These are phyloP conservation scores for Rhizophora mangle DNA, from an alignment of 345 rosid species.

Conservation along the genomic window DNA sequence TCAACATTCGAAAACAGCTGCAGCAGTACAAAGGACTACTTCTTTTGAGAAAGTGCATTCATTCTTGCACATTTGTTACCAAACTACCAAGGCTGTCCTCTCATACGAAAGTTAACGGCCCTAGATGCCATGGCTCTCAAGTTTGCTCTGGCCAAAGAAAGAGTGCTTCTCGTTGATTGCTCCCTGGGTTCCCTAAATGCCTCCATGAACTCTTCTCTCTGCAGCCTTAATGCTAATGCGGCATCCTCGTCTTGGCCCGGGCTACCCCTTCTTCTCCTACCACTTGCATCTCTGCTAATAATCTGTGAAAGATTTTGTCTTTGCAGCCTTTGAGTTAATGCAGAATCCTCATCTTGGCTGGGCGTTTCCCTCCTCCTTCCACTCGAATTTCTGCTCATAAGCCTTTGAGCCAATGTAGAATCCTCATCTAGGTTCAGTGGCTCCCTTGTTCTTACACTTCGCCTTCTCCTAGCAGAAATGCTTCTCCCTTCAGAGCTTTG, in stretches of 20 bases:
- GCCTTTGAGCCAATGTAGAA: too few species aligned
- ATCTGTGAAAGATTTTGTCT: conserved; percentile 17
- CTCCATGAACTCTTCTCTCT: conserved; percentile 74
- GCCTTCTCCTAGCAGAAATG: conserved; percentile 9
- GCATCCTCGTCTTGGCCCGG: conserved; percentile 61
- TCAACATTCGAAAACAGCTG: too few species aligned
- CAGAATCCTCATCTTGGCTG: conserved; percentile 10
- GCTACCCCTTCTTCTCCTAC: conserved; percentile 34
- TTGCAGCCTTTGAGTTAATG: conserved; percentile 3
- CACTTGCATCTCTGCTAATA: conserved; percentile 27
- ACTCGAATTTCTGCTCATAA: background rate
- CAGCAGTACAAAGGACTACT: too few species aligned
- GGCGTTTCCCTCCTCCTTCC: conserved; percentile 19
- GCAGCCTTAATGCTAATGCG: conserved; percentile 76
- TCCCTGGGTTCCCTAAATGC: conserved; percentile 40
- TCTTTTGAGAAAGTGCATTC: too few species aligned
- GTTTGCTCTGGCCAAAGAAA: conserved; percentile 70
- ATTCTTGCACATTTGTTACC: too few species aligned
- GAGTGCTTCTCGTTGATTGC: conserved; percentile 26
- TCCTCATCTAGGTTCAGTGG: too few species aligned
- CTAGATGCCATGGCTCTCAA: conserved; percentile 90
- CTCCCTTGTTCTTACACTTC: conserved; percentile 8
- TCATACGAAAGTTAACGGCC: conserved; percentile 47
- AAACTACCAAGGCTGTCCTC: conserved; percentile 23
- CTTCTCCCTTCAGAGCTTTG: conserved; percentile 20